Evolutionary conservation across 345 rosid genomes (phyloP), one percentile per base, ranked within the genome.

Genomic region (Arabis hirsuta): DNA sequence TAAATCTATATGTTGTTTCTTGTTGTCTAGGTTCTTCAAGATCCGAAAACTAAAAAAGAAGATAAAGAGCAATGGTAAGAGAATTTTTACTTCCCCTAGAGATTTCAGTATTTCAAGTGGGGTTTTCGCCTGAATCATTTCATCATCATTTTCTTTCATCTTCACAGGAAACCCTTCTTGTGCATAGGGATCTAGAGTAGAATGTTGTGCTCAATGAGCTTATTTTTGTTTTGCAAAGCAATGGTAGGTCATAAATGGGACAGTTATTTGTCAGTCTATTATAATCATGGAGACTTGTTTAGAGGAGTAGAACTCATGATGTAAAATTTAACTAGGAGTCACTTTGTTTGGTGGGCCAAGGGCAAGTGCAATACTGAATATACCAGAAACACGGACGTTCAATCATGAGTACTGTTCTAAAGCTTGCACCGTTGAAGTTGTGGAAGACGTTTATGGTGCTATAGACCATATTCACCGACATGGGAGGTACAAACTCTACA

Each of bases 41-140:
- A n/a, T n/a, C n/a, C n/a, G n/a, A n/a, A n/a, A n/a, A n/a, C n/a
- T n/a, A n/a, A n/a, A n/a, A n/a, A n/a, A n/a, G n/a, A n/a, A n/a
- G n/a, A n/a, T n/a, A n/a, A n/a, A n/a, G n/a, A n/a, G 96, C 99
- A 48, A 87, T 92, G 99, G 99, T 96, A 85, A 80, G 65, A 38
- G 26, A 42, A 9, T 26, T 34, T 42, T 50, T 56, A 55, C 41
- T 10, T 47, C 29, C 72, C 16, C 44, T 31, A 20, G 11, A 31
- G 61, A 53, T n/a, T 54, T n/a, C 7, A 46, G 72, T 70, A 63
- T 26, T 22, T 32, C 59, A 38, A 31, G n/a, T 63, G 65, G 31
- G 54, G 0, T 12, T 42, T 48, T 56, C 22, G 24, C 31, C 34
- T 12, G 8, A 31, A 27, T 48, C 46, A 39, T 73, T 52, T 65